Base-by-base conservation (phyloP, 1,284 basidiomycete species). In the Ganoderma multipileum region DNA sequence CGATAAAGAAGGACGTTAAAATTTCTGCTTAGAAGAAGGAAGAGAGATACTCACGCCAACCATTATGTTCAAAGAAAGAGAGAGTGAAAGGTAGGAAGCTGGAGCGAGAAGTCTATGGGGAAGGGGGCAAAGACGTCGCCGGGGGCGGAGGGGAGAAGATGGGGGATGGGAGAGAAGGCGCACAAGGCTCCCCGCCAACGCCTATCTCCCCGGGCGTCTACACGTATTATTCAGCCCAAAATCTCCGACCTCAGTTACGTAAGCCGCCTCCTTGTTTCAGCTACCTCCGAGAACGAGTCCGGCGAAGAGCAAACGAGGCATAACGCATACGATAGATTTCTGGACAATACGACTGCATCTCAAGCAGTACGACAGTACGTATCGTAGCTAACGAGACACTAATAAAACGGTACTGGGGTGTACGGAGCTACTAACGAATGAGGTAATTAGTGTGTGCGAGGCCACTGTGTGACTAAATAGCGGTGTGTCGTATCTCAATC, bases 41-140 rank as follows among this genome's bases (percentile, higher is more conserved):
- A 61, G 47, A 14, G 3, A 1, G 23, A 26, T 33, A 20, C 26
- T 2, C n/a, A 44, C 65, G 76, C 75, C 38, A 55, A 83, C 83
- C 82, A 83, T 83, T 74, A 75, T 80, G 65, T 55, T 50, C 57
- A 66, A 64, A 65, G 67, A 71, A 63, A 64, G 57, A 57, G 67
- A 68, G 61, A 58, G 47, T 6, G 30, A 64, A 55, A 41, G 64
- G 63, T 28, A 20, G 23, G 12, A 38, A 63, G 30, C 36, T 38
- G 20, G 44, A 65, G 33, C 54, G 42, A 64, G 30, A 62, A 62
- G 63, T 73, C 64, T 69, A 70, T 62, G 62, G 64, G 60, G 64
- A 66, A 63, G 61, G 57, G 57, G 66, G 44, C 63, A 64, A 3
- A 62, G 41, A 39, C 44, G 44, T 47, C 44, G 44, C 44, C 20